Evolutionary conservation across 2,329 filamentous ascomycete genomes (phyloP).

Genomic region (Aquanectria penicillioides): DNA sequence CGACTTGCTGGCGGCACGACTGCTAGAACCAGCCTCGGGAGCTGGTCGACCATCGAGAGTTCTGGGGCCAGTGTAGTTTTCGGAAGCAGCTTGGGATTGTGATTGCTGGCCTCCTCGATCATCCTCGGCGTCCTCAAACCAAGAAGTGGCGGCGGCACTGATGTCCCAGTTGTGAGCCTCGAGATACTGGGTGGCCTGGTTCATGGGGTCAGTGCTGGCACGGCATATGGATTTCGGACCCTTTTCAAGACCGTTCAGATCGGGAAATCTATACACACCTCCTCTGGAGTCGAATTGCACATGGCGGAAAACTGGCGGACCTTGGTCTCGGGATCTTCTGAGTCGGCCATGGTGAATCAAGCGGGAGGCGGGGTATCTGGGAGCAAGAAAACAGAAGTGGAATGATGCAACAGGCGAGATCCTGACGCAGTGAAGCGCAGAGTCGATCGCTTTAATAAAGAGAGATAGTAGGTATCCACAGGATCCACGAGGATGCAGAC

Average conservation of each 20-base stretch:
- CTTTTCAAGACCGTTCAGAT: background rate
- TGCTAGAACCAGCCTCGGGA: slow-evolving; percentile 49
- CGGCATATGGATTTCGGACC: background rate
- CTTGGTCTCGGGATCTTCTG: slow-evolving; percentile 36
- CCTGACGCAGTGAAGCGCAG: slow-evolving; percentile 1
- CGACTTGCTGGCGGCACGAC: slow-evolving; percentile 49
- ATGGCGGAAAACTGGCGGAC: slow-evolving; percentile 43
- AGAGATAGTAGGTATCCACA: background rate
- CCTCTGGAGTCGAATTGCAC: slow-evolving; percentile 39
- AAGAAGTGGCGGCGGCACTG: slow-evolving; percentile 68
- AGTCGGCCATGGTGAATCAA: slow-evolving; percentile 43
- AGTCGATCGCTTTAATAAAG: background rate
- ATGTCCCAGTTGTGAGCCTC: slow-evolving; percentile 74
- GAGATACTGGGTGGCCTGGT: slow-evolving; percentile 74
- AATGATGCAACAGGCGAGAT: background rate
- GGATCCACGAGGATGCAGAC: background rate
- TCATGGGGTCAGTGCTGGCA: slow-evolving; percentile 17
- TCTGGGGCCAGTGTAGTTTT: slow-evolving; percentile 67
- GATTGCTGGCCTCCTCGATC: slow-evolving; percentile 58
- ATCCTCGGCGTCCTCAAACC: slow-evolving; percentile 62
- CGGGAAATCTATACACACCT: slow-evolving; percentile 30
- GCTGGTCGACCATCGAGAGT: slow-evolving; percentile 72
- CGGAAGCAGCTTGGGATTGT: slow-evolving; percentile 27
- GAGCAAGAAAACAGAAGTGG: background rate
- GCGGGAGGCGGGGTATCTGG: slow-evolving; percentile 36